Conservation (phyloP, 257 asterid species). For the Linderniella brevidens region DNA sequence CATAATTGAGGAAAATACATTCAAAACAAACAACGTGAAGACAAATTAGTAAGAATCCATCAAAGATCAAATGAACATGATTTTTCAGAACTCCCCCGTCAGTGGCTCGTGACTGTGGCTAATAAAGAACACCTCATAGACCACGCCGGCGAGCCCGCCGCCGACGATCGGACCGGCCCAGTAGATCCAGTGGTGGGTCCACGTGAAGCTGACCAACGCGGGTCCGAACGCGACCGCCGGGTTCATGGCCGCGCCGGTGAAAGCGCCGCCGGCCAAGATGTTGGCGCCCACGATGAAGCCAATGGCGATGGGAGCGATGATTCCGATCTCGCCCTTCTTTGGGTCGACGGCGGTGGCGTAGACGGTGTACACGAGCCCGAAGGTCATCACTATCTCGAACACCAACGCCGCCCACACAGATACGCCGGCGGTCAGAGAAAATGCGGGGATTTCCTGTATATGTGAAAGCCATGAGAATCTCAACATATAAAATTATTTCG, state of each 20-base stretch:
- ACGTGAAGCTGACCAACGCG: slow-evolving; percentile 23
- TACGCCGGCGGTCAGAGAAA: slow-evolving; percentile 15
- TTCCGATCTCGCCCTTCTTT: slow-evolving; percentile 22
- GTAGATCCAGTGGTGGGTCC: slow-evolving; percentile 29
- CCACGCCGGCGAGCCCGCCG: slow-evolving; percentile 9
- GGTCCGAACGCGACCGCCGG: slow-evolving; percentile 37
- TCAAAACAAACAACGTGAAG: too few species aligned
- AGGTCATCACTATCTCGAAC: slow-evolving; percentile 28
- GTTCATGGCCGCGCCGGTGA: slow-evolving; percentile 32
- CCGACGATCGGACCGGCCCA: slow-evolving; percentile 30
- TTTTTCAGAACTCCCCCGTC: too few species aligned
- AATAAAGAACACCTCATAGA: slow-evolving; percentile 8
- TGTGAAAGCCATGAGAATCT: neutral
- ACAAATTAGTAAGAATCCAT: too few species aligned
- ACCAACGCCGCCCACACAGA: slow-evolving; percentile 21
- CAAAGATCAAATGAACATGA: too few species aligned
- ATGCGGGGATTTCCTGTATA: neutral
- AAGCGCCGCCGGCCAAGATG: slow-evolving; percentile 27
- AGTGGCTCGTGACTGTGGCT: neutral
- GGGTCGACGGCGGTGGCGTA: slow-evolving; percentile 35
- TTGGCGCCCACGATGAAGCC: slow-evolving; percentile 34
- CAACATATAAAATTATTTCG: too few species aligned
- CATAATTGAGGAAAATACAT: too few species aligned
- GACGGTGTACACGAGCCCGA: slow-evolving; percentile 32
- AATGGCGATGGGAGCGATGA: slow-evolving; percentile 29